Evolutionary conservation across 768 basidiomycete genomes (phyloP), one percentile per base, ranked within the genome.

Genomic region (Xerocomellus amylosporus): DNA sequence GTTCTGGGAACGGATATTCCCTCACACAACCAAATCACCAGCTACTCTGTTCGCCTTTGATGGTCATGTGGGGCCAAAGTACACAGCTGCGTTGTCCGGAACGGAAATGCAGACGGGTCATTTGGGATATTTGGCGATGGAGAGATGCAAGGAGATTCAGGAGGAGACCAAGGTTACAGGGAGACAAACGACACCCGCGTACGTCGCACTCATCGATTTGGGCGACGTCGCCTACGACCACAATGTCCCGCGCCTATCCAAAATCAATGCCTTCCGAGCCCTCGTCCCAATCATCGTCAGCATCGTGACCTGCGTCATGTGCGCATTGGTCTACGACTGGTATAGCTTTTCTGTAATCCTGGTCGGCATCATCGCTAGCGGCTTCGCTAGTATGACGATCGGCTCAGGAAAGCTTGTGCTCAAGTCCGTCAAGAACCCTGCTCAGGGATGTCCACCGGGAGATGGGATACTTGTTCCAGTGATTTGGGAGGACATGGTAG

Each of bases 341-440:
- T 71, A 55, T 40, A 70, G 58, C 47, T 68, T 68, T 28, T 49
- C 62, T 8, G 58, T 69, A 28, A 69, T 74, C 45, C 28, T 68
- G 0, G 28, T 73, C 4, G 73, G 72, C 10, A 71, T 74, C 19
- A 10, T 74, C 14, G 49, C 64, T 46, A 62, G 59, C 10, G 71
- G 73, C 17, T 34, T 68, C 8, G 59, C 71, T 19, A 60, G 64
- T 42, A 46, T 60, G 13, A 55, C 60, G 3, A 61, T 72, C 8
- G 71, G 71, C 2, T 64, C 60, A 0, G 71, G 63, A 34, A 56
- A 45, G 20, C 57, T 71, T 2, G 30, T 17, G 6, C 55, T 70
- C 43, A 38, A 36, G 15, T 53, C 54, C 34, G 44, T 57, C n/a
- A 26, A 28, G 2, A 28, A 31, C n/a, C 60, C 69, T 24, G 58